Evolutionary conservation across 2,329 filamentous ascomycete species (phyloP), one percentile per base, ranked within the genome.

Genomic region (Catunica adiposa): DNA sequence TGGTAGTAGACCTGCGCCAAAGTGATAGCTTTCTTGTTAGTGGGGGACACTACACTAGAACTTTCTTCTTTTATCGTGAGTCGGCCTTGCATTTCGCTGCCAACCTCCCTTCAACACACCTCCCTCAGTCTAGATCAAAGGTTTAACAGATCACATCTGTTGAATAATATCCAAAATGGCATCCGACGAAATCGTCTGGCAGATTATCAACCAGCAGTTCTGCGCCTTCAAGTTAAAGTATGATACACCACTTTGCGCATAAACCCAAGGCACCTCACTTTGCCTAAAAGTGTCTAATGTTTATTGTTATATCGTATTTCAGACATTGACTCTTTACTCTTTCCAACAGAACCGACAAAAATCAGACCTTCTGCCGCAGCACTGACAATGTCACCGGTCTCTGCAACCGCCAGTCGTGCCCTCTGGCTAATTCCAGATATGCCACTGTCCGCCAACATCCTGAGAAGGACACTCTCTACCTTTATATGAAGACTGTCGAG

Each of bases 161-260:
- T 48, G 9, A 48, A 25, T 6, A 48, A 59, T 20, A 56, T 65
- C 34, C 64, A 70, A 58, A 57, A 94, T 92, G 86, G 81, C 86
- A 58, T 94, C 88, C 60, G 90, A 97, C 75, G 90, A 97, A 71
- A 94, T 97, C 61, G 84, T 97, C 61, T 98, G 92, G 92, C 83
- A 89, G 68, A 86, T 96, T 57, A 95, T 96, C 62, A 94, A 94
- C 70, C 86, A 92, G 70, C 86, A 90, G 66, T 94, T 92, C 68
- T 97, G 92, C 73, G 83, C 85, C 53, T 97, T 89, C 76, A 96
- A 96, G 67, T 75, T 97, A 62, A 95, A 94, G 81, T 88, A 71
- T 63, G 79, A 63, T 26, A 5, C 29, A 5, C 23, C 15, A 26
- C 7, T n/a, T 44, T 44, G 40, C 40, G 40, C 40, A 44, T 22